Evolutionary conservation across 331 rosid genomes (phyloP), one percentile per base, ranked within the genome.

Genomic region (Spiraea crenata): DNA sequence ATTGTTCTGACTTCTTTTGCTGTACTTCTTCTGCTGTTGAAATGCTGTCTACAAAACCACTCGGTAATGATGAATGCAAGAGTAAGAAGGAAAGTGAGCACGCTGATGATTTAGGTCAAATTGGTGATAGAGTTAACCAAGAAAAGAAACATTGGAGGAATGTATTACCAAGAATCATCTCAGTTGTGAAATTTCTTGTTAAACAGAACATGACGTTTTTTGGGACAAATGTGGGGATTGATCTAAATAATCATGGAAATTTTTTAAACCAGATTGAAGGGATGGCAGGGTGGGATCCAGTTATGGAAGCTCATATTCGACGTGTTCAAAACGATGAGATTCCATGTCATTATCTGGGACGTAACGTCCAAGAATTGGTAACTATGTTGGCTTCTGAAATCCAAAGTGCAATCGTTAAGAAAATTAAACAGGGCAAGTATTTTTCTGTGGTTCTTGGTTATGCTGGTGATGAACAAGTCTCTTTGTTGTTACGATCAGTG

Each of bases 241-340:
- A 59, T 25, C 67, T 25, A 57, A 51, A 39, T 4, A 35, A 71
- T 58, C 5, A 46, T 58, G 57, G 54, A 2, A 65, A 25, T 8
- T 55, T 74, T 65, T 56, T 55, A 8, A 67, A 59, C 20, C 9
- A 42, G 11, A 48, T 63, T 25, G 59, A 74, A 3, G 55, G 55
- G 49, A 10, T 34, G 37, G 57, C 40, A 3, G 48, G 45, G 13
- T 73, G 9, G 52, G 55, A 50, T 19, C 64, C 17, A 40, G 35
- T 63, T 2, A 63, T 63, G 42, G 31, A 74, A 25, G 48, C 55
- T 39, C 78, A 65, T 46, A 41, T 46, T 41, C 12, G 41, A 9
- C 66, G 40, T 6, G 34, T 52, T 20, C 3, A 34, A 52, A 41
- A 38, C 20, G 10, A 34, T 74, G 69, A 48, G 9, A 44, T 50